phyloP scores from a whole-genome alignment of 331 rosid genomes.

The Ulmus americana region DNA sequence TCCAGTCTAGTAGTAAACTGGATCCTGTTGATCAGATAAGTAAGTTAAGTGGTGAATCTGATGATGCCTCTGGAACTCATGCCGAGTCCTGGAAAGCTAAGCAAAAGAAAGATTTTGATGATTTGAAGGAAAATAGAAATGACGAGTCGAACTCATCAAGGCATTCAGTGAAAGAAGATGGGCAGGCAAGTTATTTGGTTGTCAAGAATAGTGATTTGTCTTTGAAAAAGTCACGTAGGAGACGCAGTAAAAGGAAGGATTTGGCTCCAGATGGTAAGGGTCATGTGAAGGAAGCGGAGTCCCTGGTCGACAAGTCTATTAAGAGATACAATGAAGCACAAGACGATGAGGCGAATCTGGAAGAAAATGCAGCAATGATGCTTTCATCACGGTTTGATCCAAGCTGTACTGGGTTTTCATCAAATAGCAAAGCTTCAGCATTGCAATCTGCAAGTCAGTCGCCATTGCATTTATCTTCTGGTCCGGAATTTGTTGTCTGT shows the following conservation, averaged over 20 bases:
- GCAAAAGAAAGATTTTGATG: slow-evolving; percentile 35
- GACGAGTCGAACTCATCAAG: slow-evolving; percentile 43
- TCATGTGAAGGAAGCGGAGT: slow-evolving; percentile 33
- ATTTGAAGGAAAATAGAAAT: slow-evolving; percentile 43
- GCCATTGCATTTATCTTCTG: slow-evolving; percentile 46
- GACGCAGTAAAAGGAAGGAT: slow-evolving; percentile 41
- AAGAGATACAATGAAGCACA: slow-evolving; percentile 41
- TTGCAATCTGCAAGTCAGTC: slow-evolving; percentile 46
- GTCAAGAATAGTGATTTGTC: slow-evolving; percentile 46
- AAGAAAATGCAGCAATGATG: slow-evolving; percentile 97
- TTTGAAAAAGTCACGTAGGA: slow-evolving; percentile 43
- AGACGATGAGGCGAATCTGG: slow-evolving; percentile 84
- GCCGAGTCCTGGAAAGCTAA: slow-evolving; percentile 35
- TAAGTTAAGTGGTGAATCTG: slow-evolving; percentile 43
- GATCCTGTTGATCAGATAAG: slow-evolving; percentile 36
- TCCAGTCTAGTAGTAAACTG: slow-evolving; percentile 32
- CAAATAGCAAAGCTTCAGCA: slow-evolving; percentile 47
- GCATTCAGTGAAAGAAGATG: slow-evolving; percentile 16
- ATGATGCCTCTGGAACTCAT: slow-evolving; percentile 38
- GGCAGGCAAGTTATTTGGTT: slow-evolving; percentile 21
- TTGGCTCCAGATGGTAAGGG: slow-evolving; percentile 29
- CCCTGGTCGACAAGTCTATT: slow-evolving; percentile 28
- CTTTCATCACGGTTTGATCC: slow-evolving; percentile 97
- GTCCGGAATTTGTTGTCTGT: slow-evolving; percentile 37
- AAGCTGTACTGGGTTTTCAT: slow-evolving; percentile 79